phyloP scores from a whole-genome alignment of 768 basidiomycete genomes.

The Pulveroboletus sp. region DNA sequence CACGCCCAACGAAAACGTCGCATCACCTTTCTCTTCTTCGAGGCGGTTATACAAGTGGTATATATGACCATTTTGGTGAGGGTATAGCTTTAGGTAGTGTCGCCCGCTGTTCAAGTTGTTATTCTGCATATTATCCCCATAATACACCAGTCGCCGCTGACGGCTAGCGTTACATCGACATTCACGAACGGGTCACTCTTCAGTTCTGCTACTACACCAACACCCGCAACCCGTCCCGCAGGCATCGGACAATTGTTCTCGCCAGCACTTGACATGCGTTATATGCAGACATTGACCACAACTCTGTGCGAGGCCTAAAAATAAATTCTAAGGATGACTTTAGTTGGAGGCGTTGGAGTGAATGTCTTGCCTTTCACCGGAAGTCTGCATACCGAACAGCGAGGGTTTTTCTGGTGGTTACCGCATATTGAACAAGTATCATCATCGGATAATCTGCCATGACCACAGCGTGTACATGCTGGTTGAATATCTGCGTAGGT shows the following conservation, averaged over 20 bases:
- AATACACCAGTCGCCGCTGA: too few relatives aligned
- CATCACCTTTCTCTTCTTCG: conserved; percentile 84
- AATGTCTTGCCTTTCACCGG: conserved; percentile 61
- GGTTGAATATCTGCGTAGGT: conserved; percentile 40
- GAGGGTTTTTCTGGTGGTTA: conserved; percentile 40
- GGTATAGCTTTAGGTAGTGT: conserved; percentile 28
- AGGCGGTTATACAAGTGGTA: conserved; percentile 75
- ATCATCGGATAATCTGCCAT: conserved; percentile 29
- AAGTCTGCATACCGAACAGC: conserved; percentile 71
- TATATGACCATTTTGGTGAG: conserved; percentile 85
- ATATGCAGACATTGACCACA: conserved; percentile 62
- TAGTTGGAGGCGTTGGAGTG: not conserved
- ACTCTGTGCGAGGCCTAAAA: conserved; percentile 53
- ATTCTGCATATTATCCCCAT: too few relatives aligned
- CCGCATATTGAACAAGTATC: conserved; percentile 42
- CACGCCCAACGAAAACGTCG: conserved; percentile 77
- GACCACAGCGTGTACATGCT: conserved; percentile 43
- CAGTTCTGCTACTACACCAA: conserved; percentile 35
- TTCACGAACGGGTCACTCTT: conserved; percentile 2
- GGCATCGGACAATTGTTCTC: conserved; percentile 36
- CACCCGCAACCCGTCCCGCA: conserved; percentile 73
- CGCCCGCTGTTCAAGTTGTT: too few relatives aligned
- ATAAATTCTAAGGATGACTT: not conserved
- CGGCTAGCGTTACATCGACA: too few relatives aligned
- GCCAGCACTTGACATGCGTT: conserved; percentile 64